Conservation (phyloP, 306 rosid species). For the Boehmeria nivea region DNA sequence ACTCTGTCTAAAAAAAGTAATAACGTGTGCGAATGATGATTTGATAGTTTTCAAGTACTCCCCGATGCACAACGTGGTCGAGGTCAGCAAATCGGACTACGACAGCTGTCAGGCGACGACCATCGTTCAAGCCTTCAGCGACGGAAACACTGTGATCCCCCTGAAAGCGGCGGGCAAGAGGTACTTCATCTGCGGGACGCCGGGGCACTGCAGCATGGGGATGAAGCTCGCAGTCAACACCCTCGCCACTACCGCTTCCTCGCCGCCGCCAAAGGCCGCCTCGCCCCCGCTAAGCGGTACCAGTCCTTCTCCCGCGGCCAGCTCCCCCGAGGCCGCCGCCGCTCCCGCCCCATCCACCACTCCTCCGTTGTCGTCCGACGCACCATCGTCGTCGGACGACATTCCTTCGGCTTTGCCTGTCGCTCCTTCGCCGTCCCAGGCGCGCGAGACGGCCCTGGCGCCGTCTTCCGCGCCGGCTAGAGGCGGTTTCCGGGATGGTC, state of each 20-base stretch:
- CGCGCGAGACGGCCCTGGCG: conserved; percentile 31
- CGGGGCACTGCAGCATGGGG: conserved; percentile 69
- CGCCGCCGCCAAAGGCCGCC: conserved; percentile 27
- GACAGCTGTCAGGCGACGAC: conserved; percentile 53
- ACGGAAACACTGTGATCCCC: conserved; percentile 53
- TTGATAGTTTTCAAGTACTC: conserved; percentile 58
- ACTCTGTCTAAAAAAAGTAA: not conserved
- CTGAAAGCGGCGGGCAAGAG: conserved; percentile 67
- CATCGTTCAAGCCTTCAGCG: conserved; percentile 47
- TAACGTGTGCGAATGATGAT: not conserved
- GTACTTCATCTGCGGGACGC: conserved; percentile 71
- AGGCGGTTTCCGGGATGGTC: conserved; percentile 25
- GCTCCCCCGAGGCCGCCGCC: conserved; percentile 11
- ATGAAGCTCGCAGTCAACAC: conserved; percentile 70
- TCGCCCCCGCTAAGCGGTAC: not conserved
- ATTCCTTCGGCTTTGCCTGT: conserved; percentile 15
- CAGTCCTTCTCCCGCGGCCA: conserved; percentile 31
- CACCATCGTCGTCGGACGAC: conserved; percentile 10
- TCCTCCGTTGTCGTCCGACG: conserved; percentile 14
- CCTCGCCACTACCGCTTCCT: conserved; percentile 41
- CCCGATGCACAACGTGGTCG: conserved; percentile 61
- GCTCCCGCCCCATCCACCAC: not conserved
- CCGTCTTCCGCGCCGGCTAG: conserved; percentile 29
- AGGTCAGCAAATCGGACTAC: conserved; percentile 68
- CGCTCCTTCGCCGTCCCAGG: conserved; percentile 40